Evolutionary conservation across 352 stramenopile genomes (phyloP).

Genomic region (Phytophthora megakarya): DNA sequence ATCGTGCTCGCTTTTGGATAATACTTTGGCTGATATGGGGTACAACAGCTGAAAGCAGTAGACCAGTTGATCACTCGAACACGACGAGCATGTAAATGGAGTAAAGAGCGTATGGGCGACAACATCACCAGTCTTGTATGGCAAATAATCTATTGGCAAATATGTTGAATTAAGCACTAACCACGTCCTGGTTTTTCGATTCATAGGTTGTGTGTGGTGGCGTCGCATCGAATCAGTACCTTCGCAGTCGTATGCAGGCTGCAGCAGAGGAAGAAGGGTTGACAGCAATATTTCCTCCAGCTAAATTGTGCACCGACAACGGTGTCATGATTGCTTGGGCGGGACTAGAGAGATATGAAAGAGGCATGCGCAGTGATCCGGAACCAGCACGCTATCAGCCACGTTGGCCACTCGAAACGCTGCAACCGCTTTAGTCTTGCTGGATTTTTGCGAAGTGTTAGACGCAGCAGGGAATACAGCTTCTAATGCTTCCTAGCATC

Average conservation of each 20-base stretch:
- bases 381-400: slow-evolving; percentile 63
- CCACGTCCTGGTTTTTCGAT: neutral
- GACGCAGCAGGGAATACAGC: neutral
- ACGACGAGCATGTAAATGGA: slow-evolving; percentile 87
- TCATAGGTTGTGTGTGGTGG: slow-evolving; percentile 94
- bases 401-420: slow-evolving; percentile 74
- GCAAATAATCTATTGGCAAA: neutral
- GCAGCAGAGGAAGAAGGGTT: slow-evolving; percentile 58
- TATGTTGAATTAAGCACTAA: neutral
- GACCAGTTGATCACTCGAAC: slow-evolving; percentile 79
- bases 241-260: slow-evolving; percentile 86
- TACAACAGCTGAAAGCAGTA: slow-evolving; percentile 49
- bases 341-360: slow-evolving; percentile 70
- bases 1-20: neutral
- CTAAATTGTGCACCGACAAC: slow-evolving; percentile 98
- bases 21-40: neutral
- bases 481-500: neutral
- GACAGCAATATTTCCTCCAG: slow-evolving; percentile 54
- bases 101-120: slow-evolving; percentile 50
- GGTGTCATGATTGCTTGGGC: slow-evolving; percentile 97
- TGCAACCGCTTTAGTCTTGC: slow-evolving; percentile 45
- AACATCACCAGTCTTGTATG: slow-evolving; percentile 80
- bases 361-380: slow-evolving; percentile 63
- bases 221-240: slow-evolving; percentile 96
- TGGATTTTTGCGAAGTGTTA: neutral